These are phyloP conservation scores for Oryza glaberrima DNA, from an alignment of 176 grass and related monocot genomes.

Conservation along the genomic window DNA sequence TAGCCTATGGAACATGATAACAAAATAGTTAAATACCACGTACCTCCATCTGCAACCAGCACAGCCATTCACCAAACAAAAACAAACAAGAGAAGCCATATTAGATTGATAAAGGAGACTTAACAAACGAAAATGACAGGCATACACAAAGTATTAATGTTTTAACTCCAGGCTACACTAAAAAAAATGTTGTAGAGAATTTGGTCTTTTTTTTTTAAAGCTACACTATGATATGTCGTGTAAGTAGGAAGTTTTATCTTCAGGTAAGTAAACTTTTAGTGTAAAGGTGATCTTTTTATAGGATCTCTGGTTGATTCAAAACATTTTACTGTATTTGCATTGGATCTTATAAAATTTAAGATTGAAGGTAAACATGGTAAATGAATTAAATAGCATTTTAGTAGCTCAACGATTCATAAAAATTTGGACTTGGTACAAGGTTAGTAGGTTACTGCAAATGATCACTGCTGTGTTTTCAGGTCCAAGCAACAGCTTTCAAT, in stretches of 20 bases:
- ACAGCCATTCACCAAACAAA: slow-evolving; percentile 24
- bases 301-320: background rate
- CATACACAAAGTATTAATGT: background rate
- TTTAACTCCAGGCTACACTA: background rate
- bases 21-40: slow-evolving; percentile 24
- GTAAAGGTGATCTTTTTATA: background rate
- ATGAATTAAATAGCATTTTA: background rate
- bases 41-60: slow-evolving; percentile 67
- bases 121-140: background rate
- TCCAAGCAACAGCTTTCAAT: background rate
- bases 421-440: background rate
- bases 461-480: background rate
- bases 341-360: background rate
- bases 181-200: slow-evolving; percentile 7
- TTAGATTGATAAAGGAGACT: slow-evolving; percentile 18
- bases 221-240: background rate
- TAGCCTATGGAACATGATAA: background rate
- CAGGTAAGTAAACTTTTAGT: background rate
- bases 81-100: slow-evolving; percentile 11
- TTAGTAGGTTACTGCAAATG: background rate
- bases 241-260: slow-evolving; percentile 5
- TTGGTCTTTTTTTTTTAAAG: background rate
- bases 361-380: background rate
- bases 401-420: background rate
- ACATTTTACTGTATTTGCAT: background rate